These are phyloP conservation scores for Phytophthora gonapodyides DNA, from an alignment of 352 stramenopile species.

Conservation along the genomic window DNA sequence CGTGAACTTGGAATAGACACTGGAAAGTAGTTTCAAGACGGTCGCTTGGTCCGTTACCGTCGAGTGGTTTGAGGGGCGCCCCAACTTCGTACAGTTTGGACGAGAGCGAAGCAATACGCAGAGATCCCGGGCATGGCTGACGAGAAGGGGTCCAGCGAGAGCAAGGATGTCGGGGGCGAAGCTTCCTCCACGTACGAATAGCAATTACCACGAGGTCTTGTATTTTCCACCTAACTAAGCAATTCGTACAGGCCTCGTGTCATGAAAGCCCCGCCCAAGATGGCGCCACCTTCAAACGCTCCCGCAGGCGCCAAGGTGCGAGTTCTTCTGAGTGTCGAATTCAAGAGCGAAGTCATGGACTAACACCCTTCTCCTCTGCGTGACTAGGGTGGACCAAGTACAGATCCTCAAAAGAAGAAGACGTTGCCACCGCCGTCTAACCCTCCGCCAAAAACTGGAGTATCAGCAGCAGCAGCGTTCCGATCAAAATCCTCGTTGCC, in stretches of 20 bases:
- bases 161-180: slow-evolving; percentile 26
- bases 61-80: slow-evolving; percentile 13
- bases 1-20: slow-evolving; percentile 16
- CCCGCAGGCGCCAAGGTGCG: slow-evolving; percentile 39
- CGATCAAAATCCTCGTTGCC: slow-evolving; percentile 67
- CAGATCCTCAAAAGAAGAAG: slow-evolving; percentile 65
- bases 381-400: slow-evolving; percentile 20
- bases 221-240: not conserved
- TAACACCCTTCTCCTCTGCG: not conserved
- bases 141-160: slow-evolving; percentile 39
- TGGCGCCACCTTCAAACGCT: slow-evolving; percentile 34
- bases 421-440: slow-evolving; percentile 67
- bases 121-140: slow-evolving; percentile 38
- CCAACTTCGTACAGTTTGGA: slow-evolving; percentile 1
- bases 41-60: slow-evolving; percentile 14
- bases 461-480: slow-evolving; percentile 65
- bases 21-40: slow-evolving; percentile 9
- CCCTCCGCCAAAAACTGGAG: slow-evolving; percentile 60
- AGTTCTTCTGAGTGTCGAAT: not conserved
- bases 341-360: no score
- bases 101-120: not conserved
- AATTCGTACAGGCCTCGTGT: slow-evolving; percentile 23
- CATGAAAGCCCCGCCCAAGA: slow-evolving; percentile 46
- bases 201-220: not conserved
- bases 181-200: slow-evolving; percentile 28